Evolutionary conservation across 2,329 filamentous ascomycete genomes (phyloP).

Genomic region (Gaeumannomyces tritici): DNA sequence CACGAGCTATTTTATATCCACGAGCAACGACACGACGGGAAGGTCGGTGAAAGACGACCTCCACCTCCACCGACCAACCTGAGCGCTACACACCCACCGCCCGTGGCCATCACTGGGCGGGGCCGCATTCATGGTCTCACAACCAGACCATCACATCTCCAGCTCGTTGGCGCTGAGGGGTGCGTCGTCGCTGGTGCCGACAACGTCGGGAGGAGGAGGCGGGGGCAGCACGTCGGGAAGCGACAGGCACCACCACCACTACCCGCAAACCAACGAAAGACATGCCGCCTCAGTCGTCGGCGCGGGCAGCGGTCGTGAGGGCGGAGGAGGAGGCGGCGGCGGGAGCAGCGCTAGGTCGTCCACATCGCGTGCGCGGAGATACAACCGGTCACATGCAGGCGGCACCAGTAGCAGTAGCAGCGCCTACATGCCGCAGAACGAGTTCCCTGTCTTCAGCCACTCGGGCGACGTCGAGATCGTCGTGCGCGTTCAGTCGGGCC

Average conservation of each 20-base stretch:
- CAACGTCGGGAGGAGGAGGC: neutral
- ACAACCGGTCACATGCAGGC: conserved; percentile 73
- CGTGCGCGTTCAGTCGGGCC: conserved; percentile 53
- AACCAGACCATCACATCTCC: conserved; percentile 18
- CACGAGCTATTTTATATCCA: neutral
- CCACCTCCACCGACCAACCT: neutral
- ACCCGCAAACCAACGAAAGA: neutral
- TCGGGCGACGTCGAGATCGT: conserved; percentile 90
- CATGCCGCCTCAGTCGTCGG: neutral
- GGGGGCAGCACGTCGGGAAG: neutral
- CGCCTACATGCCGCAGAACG: conserved; percentile 63
- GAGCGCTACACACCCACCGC: neutral
- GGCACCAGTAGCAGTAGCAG: conserved; percentile 34
- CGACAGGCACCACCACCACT: neutral
- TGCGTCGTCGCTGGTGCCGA: conserved; percentile 16
- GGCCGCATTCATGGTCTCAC: conserved; percentile 20
- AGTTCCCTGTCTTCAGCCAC: conserved; percentile 84
- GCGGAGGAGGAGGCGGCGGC: neutral
- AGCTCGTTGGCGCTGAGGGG: conserved; percentile 22
- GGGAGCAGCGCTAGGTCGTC: conserved; percentile 6
- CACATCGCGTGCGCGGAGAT: conserved; percentile 30
- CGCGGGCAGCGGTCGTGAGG: neutral
- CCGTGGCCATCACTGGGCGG: neutral
- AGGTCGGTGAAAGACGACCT: neutral
- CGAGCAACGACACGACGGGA: neutral